Percentiles rank a stretch among this genome's conserved stretches.
Evolutionary conservation across 2,329 filamentous ascomycete genomes (phyloP).

Genomic region (Annulohypoxylon truncatum): DNA sequence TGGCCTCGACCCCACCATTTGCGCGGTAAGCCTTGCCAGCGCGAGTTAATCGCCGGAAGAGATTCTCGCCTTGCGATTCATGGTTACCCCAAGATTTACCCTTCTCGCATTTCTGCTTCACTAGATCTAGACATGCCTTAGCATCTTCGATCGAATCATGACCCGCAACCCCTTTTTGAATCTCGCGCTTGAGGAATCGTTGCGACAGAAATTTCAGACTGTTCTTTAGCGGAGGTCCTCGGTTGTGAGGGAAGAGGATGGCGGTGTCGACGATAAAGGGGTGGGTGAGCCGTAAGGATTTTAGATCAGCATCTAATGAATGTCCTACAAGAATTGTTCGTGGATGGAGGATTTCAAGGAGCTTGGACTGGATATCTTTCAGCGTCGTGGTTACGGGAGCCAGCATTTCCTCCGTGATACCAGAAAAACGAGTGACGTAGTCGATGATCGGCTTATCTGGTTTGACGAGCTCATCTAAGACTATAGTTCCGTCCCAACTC

Average conservation of each 20-base stretch:
- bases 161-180: slow-evolving; percentile 81
- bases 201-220: slow-evolving; percentile 89
- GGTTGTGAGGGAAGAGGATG: slow-evolving; percentile 88
- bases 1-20: slow-evolving; percentile 68
- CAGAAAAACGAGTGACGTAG: slow-evolving; percentile 92
- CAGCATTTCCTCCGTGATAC: slow-evolving; percentile 89
- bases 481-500: slow-evolving; percentile 82
- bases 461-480: slow-evolving; percentile 93
- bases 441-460: slow-evolving; percentile 88
- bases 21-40: slow-evolving; percentile 71
- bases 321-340: slow-evolving; percentile 82
- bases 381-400: slow-evolving; percentile 85
- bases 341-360: slow-evolving; percentile 78
- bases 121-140: slow-evolving; percentile 87
- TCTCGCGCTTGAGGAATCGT: slow-evolving; percentile 86
- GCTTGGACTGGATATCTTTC: slow-evolving; percentile 80
- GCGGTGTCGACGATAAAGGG: slow-evolving; percentile 95
- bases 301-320: slow-evolving; percentile 85
- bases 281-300: slow-evolving; percentile 85
- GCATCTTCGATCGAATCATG: slow-evolving; percentile 96
- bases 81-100: slow-evolving; percentile 86
- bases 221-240: slow-evolving; percentile 89
- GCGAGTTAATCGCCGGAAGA: slow-evolving; percentile 84
- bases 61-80: slow-evolving; percentile 83
- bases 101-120: slow-evolving; percentile 96